Percentiles rank a stretch among this genome's conserved stretches.
Conservation (phyloP, 176 grass and related monocot species). For the Triticum dicoccoides region DNA sequence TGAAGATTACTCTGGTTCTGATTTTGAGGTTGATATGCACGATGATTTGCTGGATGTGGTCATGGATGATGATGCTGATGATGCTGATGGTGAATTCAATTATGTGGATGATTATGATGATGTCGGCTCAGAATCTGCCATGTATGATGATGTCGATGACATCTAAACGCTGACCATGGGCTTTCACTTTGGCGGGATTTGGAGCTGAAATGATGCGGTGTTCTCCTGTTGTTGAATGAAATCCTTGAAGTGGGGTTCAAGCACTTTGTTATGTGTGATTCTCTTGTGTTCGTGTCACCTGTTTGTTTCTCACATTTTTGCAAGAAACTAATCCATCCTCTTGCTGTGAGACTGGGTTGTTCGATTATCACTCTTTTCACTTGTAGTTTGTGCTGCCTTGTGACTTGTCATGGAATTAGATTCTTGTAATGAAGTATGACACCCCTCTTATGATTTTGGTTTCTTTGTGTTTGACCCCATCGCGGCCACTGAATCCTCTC, state of each 20-base stretch:
- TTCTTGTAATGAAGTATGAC: neutral
- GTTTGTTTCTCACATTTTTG: neutral
- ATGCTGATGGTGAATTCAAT: conserved; percentile 36
- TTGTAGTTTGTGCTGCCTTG: neutral
- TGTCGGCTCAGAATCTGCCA: neutral
- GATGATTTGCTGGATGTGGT: conserved; percentile 47
- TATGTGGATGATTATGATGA: conserved; percentile 30
- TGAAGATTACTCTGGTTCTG: conserved; percentile 4
- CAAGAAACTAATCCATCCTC: neutral
- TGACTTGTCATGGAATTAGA: neutral
- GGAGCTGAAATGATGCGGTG: neutral
- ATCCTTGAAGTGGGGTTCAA: neutral
- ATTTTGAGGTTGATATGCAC: conserved; percentile 28
- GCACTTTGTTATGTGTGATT: neutral
- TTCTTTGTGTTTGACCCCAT: neutral
- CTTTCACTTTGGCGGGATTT: neutral
- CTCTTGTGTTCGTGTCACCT: neutral
- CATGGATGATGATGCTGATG: conserved; percentile 37
- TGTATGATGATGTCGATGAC: conserved; percentile 28
- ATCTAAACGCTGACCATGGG: neutral
- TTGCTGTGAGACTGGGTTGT: neutral
- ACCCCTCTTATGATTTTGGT: neutral
- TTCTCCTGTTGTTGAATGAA: neutral
- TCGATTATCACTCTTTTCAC: neutral
- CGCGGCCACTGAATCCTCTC: neutral